Percentiles rank a stretch among this genome's conserved stretches.
phyloP scores from a whole-genome alignment of 78 protist genomes.

The Chrysochromulina parva region DNA sequence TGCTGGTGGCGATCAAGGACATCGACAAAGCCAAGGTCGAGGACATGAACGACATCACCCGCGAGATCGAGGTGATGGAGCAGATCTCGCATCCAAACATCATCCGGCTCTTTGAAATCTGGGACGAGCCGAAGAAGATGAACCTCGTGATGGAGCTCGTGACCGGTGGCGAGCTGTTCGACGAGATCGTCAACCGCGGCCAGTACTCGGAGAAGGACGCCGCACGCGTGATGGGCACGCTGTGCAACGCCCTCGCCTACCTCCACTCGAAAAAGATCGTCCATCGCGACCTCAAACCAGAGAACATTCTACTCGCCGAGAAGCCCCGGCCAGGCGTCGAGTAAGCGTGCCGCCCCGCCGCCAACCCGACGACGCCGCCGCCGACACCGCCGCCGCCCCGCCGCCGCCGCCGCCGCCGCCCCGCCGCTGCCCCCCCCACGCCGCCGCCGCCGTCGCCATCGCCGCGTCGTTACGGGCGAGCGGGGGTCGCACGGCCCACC shows the following conservation, averaged over 20 bases:
- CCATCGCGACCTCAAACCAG: not conserved
- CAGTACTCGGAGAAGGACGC: not conserved
- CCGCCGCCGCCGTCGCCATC: too few species aligned
- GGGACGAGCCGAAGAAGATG: not conserved
- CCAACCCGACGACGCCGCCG: too few species aligned
- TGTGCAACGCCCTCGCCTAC: not conserved
- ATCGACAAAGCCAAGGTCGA: constrained; percentile 17
- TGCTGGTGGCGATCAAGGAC: not conserved
- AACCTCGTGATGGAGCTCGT: constrained; percentile 23
- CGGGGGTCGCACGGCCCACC: too few species aligned
- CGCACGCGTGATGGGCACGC: not conserved
- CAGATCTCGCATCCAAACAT: not conserved
- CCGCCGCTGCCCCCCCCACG: too few species aligned
- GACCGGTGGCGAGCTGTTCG: constrained; percentile 16
- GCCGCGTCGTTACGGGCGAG: too few species aligned
- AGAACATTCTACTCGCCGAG: too few species aligned
- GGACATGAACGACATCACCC: not conserved
- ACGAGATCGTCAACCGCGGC: not conserved
- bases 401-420: too few species aligned
- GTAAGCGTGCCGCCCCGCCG: too few species aligned
- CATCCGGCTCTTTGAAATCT: not conserved
- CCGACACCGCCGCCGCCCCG: too few species aligned
- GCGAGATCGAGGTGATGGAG: not conserved
- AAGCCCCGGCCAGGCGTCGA: too few species aligned
- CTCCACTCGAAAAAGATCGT: not conserved